Base-by-base conservation (phyloP, 176 grass and related monocot genomes). In the Puccinellia tenuiflora region DNA sequence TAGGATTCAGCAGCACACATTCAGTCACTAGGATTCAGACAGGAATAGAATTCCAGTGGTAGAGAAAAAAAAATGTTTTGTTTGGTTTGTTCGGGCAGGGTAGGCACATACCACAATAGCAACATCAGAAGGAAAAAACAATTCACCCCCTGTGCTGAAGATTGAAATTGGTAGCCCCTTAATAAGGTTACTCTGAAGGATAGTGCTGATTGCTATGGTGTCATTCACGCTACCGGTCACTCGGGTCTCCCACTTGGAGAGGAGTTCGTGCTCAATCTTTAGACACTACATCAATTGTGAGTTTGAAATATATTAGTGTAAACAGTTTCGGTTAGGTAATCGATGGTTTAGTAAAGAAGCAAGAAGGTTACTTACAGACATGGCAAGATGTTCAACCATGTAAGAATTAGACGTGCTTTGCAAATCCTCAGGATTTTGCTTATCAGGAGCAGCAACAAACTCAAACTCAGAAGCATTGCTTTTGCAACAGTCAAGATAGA, bases 81-180 rank as follows among this genome's bases (percentile, higher is more conserved):
- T 22, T 68, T 46, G 6, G 2, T 35, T 25, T 67, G 7, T 47
- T 12, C 0, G 0, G 43, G 9, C 17, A 59, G 16, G 18, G 29
- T 8, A 82, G 35, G 80, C 40, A 73, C 68, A 47, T 83, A 75
- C 81, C 81, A 51, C 55, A 63, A 83, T 50, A 64, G 69, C 81
- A 48, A 62, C 39, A 14, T 17, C 10, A 2, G 65, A 70, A 43
- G 48, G 8, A 75, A 35, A 6, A 25, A 29, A 60, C 20, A 60
- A 6, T 74, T 46, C 45, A 16, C 5, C 29, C 21, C 69, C 5
- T 51, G 14, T 22, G 38, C 9, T 17, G 25, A 0, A 24, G 26
- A 47, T 22, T 35, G 52, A 47, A 45, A 74, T 53, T 10, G 38
- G 67, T 42, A 6, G 7, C 54, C 64, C 28, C 69, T 63, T 48